Evolutionary conservation across 352 stramenopile species (phyloP).

Genomic region (Phytopythium aichiense): DNA sequence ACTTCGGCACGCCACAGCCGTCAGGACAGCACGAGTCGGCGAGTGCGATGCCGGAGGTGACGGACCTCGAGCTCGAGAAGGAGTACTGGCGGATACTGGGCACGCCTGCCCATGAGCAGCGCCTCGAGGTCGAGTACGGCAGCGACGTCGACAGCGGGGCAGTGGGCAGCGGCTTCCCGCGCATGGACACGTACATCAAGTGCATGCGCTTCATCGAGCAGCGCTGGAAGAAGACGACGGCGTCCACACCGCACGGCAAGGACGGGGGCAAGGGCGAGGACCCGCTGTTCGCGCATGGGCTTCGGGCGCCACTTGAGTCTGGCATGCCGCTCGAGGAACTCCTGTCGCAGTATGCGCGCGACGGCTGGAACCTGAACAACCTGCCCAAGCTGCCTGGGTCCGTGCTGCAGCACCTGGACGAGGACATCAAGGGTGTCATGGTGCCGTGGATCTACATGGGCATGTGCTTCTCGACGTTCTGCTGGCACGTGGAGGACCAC

Average conservation of each 20-base stretch:
- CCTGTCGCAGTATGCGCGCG: conserved; percentile 66
- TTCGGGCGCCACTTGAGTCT: conserved; percentile 26
- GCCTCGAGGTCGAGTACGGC: conserved; percentile 89
- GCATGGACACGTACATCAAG: conserved; percentile 50
- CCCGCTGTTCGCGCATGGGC: conserved; percentile 53
- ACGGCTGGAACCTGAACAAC: conserved; percentile 99
- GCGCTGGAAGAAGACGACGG: conserved; percentile 45
- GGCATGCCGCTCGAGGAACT: conserved; percentile 41
- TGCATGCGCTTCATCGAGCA: conserved; percentile 44
- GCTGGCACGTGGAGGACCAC: conserved; percentile 99
- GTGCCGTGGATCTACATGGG: conserved; percentile 99
- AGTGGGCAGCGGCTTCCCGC: conserved; percentile 86
- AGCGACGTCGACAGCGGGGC: conserved; percentile 89
- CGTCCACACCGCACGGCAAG: conserved; percentile 10
- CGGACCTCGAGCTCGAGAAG: conserved; percentile 66
- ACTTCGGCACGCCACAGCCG: conserved; percentile 42
- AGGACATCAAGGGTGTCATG: conserved; percentile 98
- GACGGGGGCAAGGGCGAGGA: conserved; percentile 29
- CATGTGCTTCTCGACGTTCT: conserved; percentile 99
- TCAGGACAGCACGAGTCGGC: neutral
- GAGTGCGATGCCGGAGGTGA: conserved; percentile 22
- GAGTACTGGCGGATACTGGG: conserved; percentile 90
- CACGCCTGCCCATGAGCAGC: conserved; percentile 66
- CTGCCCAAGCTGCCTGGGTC: conserved; percentile 92
- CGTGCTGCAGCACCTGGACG: conserved; percentile 94